These are phyloP conservation scores for Pseudofabraea citricarpa DNA, from an alignment of 2,329 filamentous ascomycete genomes.

Conservation along the genomic window DNA sequence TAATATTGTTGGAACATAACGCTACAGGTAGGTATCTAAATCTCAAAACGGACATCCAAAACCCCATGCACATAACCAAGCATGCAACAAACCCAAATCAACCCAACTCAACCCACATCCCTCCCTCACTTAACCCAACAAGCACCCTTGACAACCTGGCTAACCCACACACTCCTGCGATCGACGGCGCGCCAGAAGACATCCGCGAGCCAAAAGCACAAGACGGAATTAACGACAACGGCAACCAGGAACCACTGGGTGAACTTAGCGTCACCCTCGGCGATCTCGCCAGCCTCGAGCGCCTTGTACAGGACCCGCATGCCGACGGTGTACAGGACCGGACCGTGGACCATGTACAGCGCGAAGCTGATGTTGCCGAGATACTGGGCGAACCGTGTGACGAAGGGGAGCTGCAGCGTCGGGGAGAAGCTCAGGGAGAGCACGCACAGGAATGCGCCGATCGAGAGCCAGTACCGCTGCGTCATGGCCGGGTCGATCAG, in stretches of 20 bases:
- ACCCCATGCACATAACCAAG: neutral
- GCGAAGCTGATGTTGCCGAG: constrained; percentile 49
- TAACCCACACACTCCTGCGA: constrained; percentile 39
- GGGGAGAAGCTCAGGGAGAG: constrained; percentile 21
- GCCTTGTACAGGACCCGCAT: constrained; percentile 7
- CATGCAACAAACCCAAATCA: neutral
- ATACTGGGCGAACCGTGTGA: constrained; percentile 42
- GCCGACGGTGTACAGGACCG: constrained; percentile 32
- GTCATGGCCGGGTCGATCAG: neutral
- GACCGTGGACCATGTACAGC: constrained; percentile 50
- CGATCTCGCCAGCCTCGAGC: neutral
- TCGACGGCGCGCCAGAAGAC: constrained; percentile 53
- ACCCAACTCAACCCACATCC: neutral
- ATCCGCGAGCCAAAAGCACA: constrained; percentile 47
- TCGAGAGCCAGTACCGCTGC: constrained; percentile 6
- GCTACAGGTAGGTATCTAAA: neutral
- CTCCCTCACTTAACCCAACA: constrained; percentile 1
- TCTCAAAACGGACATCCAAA: no score
- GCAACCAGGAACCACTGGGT: constrained; percentile 16
- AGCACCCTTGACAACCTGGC: constrained; percentile 36
- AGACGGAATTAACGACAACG: constrained; percentile 34
- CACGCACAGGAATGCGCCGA: constrained; percentile 3
- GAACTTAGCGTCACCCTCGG: neutral
- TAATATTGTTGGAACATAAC: neutral
- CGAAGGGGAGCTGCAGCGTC: constrained; percentile 35